phyloP scores from a whole-genome alignment of 768 basidiomycete genomes.

The Russula lepida region DNA sequence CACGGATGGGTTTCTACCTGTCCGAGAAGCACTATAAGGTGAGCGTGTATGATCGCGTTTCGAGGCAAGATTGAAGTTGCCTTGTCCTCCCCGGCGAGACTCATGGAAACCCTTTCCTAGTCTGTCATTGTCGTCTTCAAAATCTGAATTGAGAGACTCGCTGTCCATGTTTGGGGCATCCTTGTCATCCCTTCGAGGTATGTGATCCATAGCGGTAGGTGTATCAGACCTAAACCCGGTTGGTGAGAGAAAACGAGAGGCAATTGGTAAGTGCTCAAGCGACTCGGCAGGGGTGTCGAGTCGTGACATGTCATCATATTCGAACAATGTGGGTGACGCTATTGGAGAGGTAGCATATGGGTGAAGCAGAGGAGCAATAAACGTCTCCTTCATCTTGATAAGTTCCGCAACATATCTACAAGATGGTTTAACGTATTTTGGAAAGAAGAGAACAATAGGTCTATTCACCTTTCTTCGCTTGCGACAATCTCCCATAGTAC shows the following conservation, averaged over 20 bases:
- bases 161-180: slow-evolving; percentile 58
- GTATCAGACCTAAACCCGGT: slow-evolving; percentile 40
- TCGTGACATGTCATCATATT: slow-evolving; percentile 60
- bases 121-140: slow-evolving; percentile 52
- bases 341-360: slow-evolving; percentile 58
- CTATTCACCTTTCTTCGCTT: slow-evolving; percentile 80
- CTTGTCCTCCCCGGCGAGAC: slow-evolving; percentile 25
- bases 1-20: slow-evolving; percentile 40
- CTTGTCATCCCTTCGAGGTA: slow-evolving; percentile 36
- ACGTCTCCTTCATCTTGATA: slow-evolving; percentile 86
- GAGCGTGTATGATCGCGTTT: slow-evolving; percentile 70
- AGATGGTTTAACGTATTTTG: background rate
- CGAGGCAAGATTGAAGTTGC: slow-evolving; percentile 27
- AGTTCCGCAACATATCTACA: slow-evolving; percentile 87
- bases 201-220: slow-evolving; percentile 27
- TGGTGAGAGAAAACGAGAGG: slow-evolving; percentile 84
- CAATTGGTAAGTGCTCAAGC: slow-evolving; percentile 73
- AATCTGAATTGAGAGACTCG: slow-evolving; percentile 64
- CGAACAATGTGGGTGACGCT: slow-evolving; percentile 49
- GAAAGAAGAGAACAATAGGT: slow-evolving; percentile 17
- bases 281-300: slow-evolving; percentile 62
- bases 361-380: slow-evolving; percentile 84
- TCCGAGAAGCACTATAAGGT: slow-evolving; percentile 53
- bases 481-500: slow-evolving; percentile 95
- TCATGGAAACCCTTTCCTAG: slow-evolving; percentile 38